Conservation (phyloP, 306 rosid species). For the Potentilla sterilis region DNA sequence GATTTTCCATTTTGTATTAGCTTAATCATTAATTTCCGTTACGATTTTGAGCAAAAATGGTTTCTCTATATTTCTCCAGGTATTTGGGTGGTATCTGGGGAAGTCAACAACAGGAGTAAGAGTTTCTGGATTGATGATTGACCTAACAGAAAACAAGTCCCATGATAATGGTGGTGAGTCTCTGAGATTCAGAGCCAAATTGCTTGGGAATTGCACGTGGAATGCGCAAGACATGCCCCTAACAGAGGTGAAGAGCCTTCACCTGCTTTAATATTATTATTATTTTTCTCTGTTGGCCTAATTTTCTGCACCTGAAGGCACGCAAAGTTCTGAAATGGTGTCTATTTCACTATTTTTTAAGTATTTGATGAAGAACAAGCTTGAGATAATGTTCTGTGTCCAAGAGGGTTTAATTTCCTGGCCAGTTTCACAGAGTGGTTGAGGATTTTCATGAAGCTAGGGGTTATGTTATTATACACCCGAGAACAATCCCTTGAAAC, state of each 20-base stretch:
- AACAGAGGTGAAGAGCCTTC: constrained; percentile 3
- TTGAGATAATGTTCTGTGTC: not conserved
- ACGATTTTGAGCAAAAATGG: not conserved
- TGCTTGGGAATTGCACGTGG: constrained; percentile 13
- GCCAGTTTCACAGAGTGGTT: constrained; percentile 2
- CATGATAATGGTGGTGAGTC: not conserved
- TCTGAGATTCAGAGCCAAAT: constrained; percentile 2
- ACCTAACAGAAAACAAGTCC: not conserved
- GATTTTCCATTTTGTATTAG: not conserved
- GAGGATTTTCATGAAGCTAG: not conserved
- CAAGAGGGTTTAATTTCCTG: not conserved
- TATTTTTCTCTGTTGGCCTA: not conserved
- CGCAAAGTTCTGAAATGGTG: not conserved
- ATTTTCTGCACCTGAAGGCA: constrained; percentile 5
- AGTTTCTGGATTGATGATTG: not conserved
- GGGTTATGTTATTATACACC: not conserved
- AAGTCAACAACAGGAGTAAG: constrained; percentile 25
- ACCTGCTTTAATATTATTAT: not conserved
- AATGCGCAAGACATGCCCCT: constrained; percentile 16
- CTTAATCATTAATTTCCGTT: not conserved
- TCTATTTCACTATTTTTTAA: not conserved
- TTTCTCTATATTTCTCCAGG: not conserved
- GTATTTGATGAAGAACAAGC: not conserved
- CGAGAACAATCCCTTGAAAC: not conserved
- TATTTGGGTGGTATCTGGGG: constrained; percentile 30